A percentile compares a stretch with the other conserved stretches of the same genome.
phyloP scores from a whole-genome alignment of 257 asterid genomes.

The Przewalskia tangutica region DNA sequence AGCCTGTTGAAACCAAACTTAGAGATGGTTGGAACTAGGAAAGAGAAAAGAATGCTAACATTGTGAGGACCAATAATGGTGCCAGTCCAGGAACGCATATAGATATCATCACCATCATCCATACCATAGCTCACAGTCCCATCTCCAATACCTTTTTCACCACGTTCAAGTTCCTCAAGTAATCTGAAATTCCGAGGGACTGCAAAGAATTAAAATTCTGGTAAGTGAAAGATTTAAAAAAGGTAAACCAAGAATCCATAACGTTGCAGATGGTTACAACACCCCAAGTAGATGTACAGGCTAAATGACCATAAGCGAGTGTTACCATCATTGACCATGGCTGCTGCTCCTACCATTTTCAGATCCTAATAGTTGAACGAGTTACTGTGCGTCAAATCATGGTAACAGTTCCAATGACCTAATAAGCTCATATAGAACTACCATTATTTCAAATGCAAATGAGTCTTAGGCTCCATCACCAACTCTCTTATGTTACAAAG shows the following conservation, averaged over 20 bases:
- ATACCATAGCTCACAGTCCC: conserved; percentile 54
- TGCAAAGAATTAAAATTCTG: conserved; percentile 13
- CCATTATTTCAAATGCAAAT: not conserved
- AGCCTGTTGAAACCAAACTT: not conserved
- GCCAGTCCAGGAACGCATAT: conserved; percentile 53
- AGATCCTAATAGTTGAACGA: not conserved
- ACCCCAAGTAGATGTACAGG: not conserved
- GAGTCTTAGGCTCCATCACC: not conserved
- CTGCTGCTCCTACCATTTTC: not conserved
- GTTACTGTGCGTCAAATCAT: not conserved
- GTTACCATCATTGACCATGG: not conserved
- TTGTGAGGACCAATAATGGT: conserved; percentile 27
- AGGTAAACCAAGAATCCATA: not conserved
- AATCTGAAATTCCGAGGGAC: conserved; percentile 55
- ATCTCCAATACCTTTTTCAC: conserved; percentile 54
- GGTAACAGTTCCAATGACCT: not conserved
- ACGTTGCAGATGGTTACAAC: not conserved
- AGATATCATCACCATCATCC: conserved; percentile 52
- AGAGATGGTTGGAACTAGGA: not conserved
- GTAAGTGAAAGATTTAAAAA: conserved; percentile 13
- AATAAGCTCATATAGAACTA: not conserved
- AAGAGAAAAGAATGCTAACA: conserved; percentile 9
- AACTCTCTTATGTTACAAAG: not conserved
- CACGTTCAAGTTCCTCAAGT: conserved; percentile 55
- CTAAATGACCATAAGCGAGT: not conserved